Percentiles rank a stretch among this genome's conserved stretches.
phyloP scores from a whole-genome alignment of 495 filamentous ascomycete species.

The Parachaetomium inaequale region DNA sequence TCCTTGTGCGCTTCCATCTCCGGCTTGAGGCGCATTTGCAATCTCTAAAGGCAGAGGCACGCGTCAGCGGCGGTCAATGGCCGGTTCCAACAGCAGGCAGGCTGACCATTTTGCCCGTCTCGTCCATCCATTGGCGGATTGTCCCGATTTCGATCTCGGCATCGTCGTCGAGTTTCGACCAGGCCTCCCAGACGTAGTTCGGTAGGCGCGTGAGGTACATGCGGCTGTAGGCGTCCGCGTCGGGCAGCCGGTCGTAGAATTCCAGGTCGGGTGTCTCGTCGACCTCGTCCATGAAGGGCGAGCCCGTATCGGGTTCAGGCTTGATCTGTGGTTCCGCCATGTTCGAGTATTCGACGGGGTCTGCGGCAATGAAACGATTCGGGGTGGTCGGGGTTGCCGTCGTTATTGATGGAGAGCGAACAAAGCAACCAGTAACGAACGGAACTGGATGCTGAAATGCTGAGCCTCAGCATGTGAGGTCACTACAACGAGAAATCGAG shows the following conservation, averaged over 20 bases:
- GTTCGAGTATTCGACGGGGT: neutral
- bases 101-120: constrained; percentile 42
- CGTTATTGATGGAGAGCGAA: neutral
- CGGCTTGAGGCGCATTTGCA: constrained; percentile 43
- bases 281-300: constrained; percentile 61
- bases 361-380: neutral
- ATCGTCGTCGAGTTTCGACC: constrained; percentile 50
- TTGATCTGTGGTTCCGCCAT: constrained; percentile 58
- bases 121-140: constrained; percentile 59
- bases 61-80: constrained; percentile 15
- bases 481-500: neutral
- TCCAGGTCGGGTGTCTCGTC: constrained; percentile 87
- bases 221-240: constrained; percentile 37
- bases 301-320: constrained; percentile 60
- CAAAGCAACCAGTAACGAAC: neutral
- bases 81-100: neutral
- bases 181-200: constrained; percentile 71
- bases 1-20: constrained; percentile 57
- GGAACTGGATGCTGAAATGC: neutral
- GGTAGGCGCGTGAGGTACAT: constrained; percentile 77
- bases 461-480: neutral
- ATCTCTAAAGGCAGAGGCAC: constrained; percentile 29
- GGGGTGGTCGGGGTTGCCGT: neutral
- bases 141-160: constrained; percentile 68
- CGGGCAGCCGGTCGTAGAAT: constrained; percentile 53